Percentiles rank a stretch among this genome's conserved stretches.
Conservation (phyloP, 495 filamentous ascomycete species). For the Daldinia caldariorum region DNA sequence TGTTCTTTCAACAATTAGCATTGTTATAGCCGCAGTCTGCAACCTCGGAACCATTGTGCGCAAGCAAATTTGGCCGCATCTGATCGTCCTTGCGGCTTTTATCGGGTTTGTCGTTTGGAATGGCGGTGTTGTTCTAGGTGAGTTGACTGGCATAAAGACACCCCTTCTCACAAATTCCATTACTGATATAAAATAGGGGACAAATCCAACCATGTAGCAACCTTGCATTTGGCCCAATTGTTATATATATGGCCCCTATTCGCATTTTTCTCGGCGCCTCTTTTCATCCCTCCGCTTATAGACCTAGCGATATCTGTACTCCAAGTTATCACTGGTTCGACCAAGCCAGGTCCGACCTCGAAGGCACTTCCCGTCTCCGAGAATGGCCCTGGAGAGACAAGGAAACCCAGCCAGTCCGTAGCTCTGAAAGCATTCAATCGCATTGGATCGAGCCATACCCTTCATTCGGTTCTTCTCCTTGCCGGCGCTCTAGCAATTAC, state of each 20-base stretch:
- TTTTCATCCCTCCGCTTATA: conserved; percentile 62
- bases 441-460: conserved; percentile 38
- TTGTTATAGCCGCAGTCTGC: conserved; percentile 64
- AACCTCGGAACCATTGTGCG: conserved; percentile 61
- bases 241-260: conserved; percentile 94
- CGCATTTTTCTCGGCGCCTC: conserved; percentile 85
- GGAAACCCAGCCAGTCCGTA: conserved; percentile 24
- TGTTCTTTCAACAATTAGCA: conserved; percentile 65
- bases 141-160: not conserved
- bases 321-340: not conserved
- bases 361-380: not conserved
- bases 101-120: conserved; percentile 84
- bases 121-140: conserved; percentile 88
- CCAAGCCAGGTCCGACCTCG: not conserved
- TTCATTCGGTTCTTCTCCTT: conserved; percentile 33
- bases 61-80: conserved; percentile 69
- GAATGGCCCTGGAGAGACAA: not conserved
- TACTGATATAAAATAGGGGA: conserved; percentile 66
- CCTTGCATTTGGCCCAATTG: conserved; percentile 89
- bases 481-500: conserved; percentile 56
- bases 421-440: conserved; percentile 19
- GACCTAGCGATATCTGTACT: not conserved
- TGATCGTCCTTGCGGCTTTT: conserved; percentile 74
- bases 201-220: conserved; percentile 91
- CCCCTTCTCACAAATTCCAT: conserved; percentile 23